Conservation (phyloP, 2,329 filamentous ascomycete species). For the Beauveria scarabaeidicola region DNA sequence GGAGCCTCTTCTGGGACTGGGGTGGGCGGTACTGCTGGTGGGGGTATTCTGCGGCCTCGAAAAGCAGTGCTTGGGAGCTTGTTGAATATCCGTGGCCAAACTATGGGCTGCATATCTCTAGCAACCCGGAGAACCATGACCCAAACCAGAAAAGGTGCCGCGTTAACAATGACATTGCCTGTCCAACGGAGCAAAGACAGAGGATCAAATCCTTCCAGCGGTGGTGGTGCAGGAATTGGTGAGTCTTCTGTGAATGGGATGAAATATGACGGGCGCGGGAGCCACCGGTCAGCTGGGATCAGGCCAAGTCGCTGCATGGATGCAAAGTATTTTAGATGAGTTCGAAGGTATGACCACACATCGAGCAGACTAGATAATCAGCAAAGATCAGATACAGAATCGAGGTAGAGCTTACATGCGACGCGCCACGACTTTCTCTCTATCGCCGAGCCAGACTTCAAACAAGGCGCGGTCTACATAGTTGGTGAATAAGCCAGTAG, state of each 20-base stretch:
- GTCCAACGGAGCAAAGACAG: slow-evolving; percentile 35
- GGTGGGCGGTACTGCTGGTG: slow-evolving; percentile 15
- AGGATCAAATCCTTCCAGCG: slow-evolving; percentile 29
- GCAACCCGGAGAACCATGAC: slow-evolving; percentile 33
- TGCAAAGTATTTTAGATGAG: slow-evolving; percentile 45
- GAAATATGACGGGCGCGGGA: slow-evolving; percentile 43
- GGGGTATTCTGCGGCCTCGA: slow-evolving; percentile 17
- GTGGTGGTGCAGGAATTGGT: slow-evolving; percentile 39
- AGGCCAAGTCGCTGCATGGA: slow-evolving; percentile 45
- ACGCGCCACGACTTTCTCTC: slow-evolving; percentile 17
- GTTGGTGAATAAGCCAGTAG: slow-evolving; percentile 21
- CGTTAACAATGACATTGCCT: slow-evolving; percentile 31
- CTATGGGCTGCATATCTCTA: slow-evolving; percentile 25
- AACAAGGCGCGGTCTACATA: slow-evolving; percentile 22
- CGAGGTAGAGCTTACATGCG: slow-evolving; percentile 20
- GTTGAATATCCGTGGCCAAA: slow-evolving; percentile 32
- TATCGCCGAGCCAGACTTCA: slow-evolving; percentile 18
- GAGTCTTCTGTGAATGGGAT: slow-evolving; percentile 45
- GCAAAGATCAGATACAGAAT: background rate
- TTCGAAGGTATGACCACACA: slow-evolving; percentile 34
- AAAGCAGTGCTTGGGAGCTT: slow-evolving; percentile 32
- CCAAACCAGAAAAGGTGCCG: slow-evolving; percentile 40
- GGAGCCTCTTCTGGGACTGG: slow-evolving; percentile 12
- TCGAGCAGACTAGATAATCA: slow-evolving; percentile 20
- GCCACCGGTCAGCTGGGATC: slow-evolving; percentile 28